These are phyloP conservation scores for Trametes meyenii DNA, from an alignment of 768 basidiomycete species.

Conservation along the genomic window DNA sequence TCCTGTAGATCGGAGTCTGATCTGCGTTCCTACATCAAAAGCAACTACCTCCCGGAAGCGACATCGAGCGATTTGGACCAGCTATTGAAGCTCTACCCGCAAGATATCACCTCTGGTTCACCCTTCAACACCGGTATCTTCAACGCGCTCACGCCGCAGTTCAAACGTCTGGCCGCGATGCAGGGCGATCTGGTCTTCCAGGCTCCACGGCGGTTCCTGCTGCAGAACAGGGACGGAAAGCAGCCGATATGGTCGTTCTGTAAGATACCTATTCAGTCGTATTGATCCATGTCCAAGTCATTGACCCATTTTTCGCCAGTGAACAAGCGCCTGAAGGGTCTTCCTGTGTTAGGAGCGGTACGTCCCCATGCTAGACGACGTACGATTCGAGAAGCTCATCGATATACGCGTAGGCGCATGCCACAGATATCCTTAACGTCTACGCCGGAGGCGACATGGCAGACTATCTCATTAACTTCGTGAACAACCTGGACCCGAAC, in stretches of 20 bases:
- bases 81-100: slow-evolving; percentile 34
- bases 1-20: slow-evolving; percentile 25
- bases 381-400: not conserved
- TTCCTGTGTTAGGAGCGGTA: slow-evolving; percentile 17
- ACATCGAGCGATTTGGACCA: slow-evolving; percentile 16
- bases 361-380: not conserved
- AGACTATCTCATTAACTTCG: slow-evolving; percentile 37
- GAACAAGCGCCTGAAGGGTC: slow-evolving; percentile 19
- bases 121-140: slow-evolving; percentile 51
- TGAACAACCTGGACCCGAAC: slow-evolving; percentile 35
- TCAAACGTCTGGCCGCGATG: slow-evolving; percentile 53
- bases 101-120: slow-evolving; percentile 47
- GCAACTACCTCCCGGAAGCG: slow-evolving; percentile 30
- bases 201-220: slow-evolving; percentile 50
- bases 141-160: slow-evolving; percentile 53
- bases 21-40: slow-evolving; percentile 19
- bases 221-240: slow-evolving; percentile 40
- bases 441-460: slow-evolving; percentile 29
- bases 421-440: slow-evolving; percentile 29
- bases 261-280: slow-evolving; percentile 10
- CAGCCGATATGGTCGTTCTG: slow-evolving; percentile 48
- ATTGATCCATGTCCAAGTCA: too few relatives aligned
- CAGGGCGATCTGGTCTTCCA: slow-evolving; percentile 55
- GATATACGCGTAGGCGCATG: slow-evolving; percentile 21
- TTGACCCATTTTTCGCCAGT: not conserved